Evolutionary conservation across 306 rosid genomes (phyloP).

Genomic region (Gleditsia sinensis): DNA sequence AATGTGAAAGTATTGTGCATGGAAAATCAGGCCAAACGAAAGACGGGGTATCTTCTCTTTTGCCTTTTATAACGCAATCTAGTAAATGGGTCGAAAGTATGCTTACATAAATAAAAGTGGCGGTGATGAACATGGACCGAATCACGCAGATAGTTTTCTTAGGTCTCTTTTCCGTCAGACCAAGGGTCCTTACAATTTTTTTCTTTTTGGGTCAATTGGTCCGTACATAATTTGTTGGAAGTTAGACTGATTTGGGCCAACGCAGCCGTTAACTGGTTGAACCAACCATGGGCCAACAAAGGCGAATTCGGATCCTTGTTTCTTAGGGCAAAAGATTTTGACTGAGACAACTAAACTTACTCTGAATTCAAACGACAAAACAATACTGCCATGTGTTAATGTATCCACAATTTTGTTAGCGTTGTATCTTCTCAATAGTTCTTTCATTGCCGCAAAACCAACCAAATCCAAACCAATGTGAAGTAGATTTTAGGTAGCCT

Average conservation of each 20-base stretch:
- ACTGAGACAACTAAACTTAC: no score
- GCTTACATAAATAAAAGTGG: no score
- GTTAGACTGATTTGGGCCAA: slow-evolving; percentile 5
- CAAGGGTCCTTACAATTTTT: no score
- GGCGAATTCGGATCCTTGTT: background rate
- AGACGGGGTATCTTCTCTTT: background rate
- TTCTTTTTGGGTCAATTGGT: no score
- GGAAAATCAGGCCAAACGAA: no score
- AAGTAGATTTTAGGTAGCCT: slow-evolving; percentile 38
- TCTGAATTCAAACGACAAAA: no score
- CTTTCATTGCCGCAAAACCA: slow-evolving; percentile 24
- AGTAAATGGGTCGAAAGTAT: background rate
- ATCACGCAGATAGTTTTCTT: no score
- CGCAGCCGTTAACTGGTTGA: background rate
- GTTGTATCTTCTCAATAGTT: background rate
- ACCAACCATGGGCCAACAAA: no score
- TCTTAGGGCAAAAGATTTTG: background rate
- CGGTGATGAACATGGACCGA: no score
- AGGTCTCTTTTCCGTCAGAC: no score
- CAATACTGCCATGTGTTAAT: background rate
- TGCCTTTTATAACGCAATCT: background rate
- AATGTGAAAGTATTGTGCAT: no score
- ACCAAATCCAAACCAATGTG: slow-evolving; percentile 39
- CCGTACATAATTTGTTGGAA: background rate
- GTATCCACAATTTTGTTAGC: background rate